Conservation (phyloP, 1,284 basidiomycete genomes). For the Austroboletus niveus region DNA sequence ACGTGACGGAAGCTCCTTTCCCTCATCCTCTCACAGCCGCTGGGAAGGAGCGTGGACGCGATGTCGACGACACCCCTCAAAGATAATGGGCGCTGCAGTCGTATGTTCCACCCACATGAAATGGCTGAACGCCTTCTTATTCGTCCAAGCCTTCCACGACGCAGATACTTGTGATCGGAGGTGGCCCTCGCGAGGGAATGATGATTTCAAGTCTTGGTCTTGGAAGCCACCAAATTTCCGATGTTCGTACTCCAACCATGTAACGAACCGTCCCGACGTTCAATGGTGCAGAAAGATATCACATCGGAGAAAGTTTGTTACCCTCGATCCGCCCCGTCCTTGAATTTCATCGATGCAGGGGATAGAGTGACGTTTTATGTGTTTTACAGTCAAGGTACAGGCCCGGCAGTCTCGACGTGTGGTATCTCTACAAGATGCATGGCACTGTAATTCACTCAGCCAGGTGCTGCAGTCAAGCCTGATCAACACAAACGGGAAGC, state of each 20-base stretch:
- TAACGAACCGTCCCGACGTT: no score
- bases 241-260: conserved; percentile 24
- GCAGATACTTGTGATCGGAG: conserved; percentile 40
- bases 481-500: conserved; percentile 39
- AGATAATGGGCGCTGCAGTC: no score
- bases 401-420: no score
- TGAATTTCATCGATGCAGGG: conserved; percentile 12
- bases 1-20: no score
- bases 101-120: no score
- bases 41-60: no score
- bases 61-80: no score
- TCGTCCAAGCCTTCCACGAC: not conserved
- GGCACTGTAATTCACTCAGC: conserved; percentile 16
- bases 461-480: conserved; percentile 29
- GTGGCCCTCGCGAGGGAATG: conserved; percentile 54
- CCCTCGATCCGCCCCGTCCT: conserved; percentile 11
- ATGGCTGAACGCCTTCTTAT: no score
- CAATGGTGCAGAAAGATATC: conserved; percentile 5
- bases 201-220: conserved; percentile 46
- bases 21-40: no score
- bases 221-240: conserved; percentile 53
- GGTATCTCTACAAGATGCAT: no score
- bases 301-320: conserved; percentile 17
- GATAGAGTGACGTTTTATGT: conserved; percentile 4
- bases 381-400: conserved; percentile 43